These are phyloP conservation scores for Argentina anserina DNA, from an alignment of 306 rosid species.

Conservation along the genomic window DNA sequence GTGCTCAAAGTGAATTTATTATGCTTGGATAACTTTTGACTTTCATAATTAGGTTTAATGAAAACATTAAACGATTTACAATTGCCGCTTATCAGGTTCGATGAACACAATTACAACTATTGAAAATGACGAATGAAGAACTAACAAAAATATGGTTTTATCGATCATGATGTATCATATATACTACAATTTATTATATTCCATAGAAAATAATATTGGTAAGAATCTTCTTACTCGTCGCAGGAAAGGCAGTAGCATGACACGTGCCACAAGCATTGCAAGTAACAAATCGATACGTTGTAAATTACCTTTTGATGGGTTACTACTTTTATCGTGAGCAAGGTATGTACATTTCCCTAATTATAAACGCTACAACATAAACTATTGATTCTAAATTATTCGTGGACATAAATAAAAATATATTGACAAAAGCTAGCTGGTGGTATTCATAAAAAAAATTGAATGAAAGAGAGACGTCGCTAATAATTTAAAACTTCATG, in stretches of 20 bases:
- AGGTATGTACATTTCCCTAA: background rate
- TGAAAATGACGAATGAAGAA: too few species aligned
- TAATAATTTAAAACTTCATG: background rate
- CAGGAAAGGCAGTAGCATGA: background rate
- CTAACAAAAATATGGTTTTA: too few species aligned
- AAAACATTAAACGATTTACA: too few species aligned
- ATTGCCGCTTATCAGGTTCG: background rate
- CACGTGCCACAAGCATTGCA: too few species aligned
- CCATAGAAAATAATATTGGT: too few species aligned
- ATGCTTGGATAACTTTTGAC: background rate
- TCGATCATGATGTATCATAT: too few species aligned
- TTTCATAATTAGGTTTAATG: too few species aligned
- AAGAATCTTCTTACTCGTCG: too few species aligned
- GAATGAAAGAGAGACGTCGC: background rate
- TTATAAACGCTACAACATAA: background rate
- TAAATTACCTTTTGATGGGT: background rate
- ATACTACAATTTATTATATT: too few species aligned
- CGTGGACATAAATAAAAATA: background rate
- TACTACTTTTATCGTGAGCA: background rate
- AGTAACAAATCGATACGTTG: background rate
- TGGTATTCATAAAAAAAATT: too few species aligned
- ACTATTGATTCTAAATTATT: background rate
- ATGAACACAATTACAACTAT: too few species aligned
- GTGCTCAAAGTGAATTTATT: background rate
- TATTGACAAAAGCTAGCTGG: background rate